Evolutionary conservation across 2,329 filamentous ascomycete genomes (phyloP), one percentile per base, ranked within the genome.

Genomic region (Bipolaris oryzae): DNA sequence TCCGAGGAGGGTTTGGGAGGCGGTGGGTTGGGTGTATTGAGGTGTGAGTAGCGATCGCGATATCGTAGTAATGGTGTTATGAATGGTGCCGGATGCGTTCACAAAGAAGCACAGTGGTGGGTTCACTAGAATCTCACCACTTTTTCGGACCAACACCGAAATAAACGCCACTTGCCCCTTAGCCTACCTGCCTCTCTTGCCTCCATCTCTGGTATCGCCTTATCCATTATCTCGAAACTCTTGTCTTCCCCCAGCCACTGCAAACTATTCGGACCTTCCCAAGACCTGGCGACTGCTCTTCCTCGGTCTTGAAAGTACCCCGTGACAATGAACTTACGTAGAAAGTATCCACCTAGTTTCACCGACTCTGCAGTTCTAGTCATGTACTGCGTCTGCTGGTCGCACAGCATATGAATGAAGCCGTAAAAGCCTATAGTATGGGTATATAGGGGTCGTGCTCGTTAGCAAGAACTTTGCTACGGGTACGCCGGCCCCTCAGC

Each of bases 361-460:
- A 87, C 66, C 84, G 84, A 87, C 6, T 37, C 41, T 0, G 57
- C 62, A 18, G 85, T 77, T 35, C 78, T 75, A n/a, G 50, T 35
- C 20, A 86, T 61, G 53, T 86, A 74, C 20, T 69, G 68, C 0
- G 60, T 70, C 70, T 86, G 84, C 64, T 86, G 82, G 1, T 72
- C 70, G 5, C 78, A 76, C 1, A 83, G 82, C 5, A 87, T 76
- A 61, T 86, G 84, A 49, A 85, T 80, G 49, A 87, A 68, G 33
- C 80, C 83, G 69, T 84, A 86, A 63, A 86, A 79, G 0, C 73
- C 84, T 1, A 82, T 62, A 1, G 85, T 77, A 28, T 28, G 25
- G 4, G 79, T 82, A 55, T 85, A 55, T 23, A 2, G 65, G 67
- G 7, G 45, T 50, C 6, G 53, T 15, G 41, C 60, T 47, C n/a